Evolutionary conservation across 352 stramenopile genomes (phyloP), one percentile per base, ranked within the genome.

Genomic region (Phytophthora foliorum): DNA sequence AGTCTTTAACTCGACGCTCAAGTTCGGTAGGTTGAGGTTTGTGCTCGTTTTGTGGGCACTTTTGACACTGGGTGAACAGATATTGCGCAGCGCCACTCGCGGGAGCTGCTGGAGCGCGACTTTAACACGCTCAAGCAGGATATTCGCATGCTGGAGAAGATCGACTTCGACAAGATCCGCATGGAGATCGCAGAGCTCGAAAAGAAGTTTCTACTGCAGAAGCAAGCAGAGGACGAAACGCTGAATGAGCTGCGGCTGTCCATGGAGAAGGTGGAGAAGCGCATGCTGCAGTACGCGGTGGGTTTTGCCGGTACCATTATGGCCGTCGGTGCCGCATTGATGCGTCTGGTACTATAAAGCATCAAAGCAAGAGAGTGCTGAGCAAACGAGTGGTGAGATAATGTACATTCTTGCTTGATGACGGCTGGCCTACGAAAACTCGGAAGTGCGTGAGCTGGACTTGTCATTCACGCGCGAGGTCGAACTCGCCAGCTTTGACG

Each of bases 81-180:
- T 55, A 94, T 96, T 68, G 86, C 89, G n/a, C 89, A 96, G 65
- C 87, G 89, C 19, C 89, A 96, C 72, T 93, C 90, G 65, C 88
- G 89, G 29, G 89, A 96, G 80, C 80, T 96, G 42, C 82, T 95
- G 19, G 89, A 95, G 63, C 84, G 89, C 29, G 89, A 96, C 75
- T 96, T 96, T 59, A 96, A 93, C 74, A 95, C 90, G 51, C 77
- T 96, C 29, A 96, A 96, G 73, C 87, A 95, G 63, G 89, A 96
- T 67, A 96, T 96, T 67, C 87, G 89, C 54, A 95, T 96, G 89
- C 81, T 94, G 10, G 89, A 96, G 72, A 95, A 96, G 67, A 92
- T 95, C 66, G 89, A 96, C 61, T 95, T 96, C 56, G 89, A 96
- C 72, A 94, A 95, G 64, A 91, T 96, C 59, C 89, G 87, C 58